These are phyloP conservation scores for Testicularia cyperi DNA, from an alignment of 1,284 basidiomycete genomes.

Conservation along the genomic window DNA sequence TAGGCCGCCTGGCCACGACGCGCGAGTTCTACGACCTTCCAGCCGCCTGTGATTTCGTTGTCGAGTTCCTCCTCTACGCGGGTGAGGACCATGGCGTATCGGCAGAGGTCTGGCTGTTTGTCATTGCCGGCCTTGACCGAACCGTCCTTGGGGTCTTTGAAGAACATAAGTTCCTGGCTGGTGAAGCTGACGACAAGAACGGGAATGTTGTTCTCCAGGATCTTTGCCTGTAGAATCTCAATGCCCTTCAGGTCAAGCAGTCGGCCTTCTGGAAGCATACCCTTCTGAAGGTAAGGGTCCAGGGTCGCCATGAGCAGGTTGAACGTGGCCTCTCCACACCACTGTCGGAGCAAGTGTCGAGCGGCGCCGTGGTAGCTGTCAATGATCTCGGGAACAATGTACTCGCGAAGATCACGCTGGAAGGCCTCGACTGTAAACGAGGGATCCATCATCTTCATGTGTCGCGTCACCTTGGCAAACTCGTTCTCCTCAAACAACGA, in stretches of 20 bases:
- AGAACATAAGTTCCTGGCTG: slow-evolving; percentile 89
- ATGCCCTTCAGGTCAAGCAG: slow-evolving; percentile 52
- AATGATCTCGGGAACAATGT: slow-evolving; percentile 95
- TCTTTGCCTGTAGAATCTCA: slow-evolving; percentile 55
- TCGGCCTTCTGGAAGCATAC: slow-evolving; percentile 65
- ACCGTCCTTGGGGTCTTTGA: slow-evolving; percentile 82
- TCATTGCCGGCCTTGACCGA: slow-evolving; percentile 85
- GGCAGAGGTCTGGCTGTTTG: slow-evolving; percentile 85
- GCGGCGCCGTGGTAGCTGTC: slow-evolving; percentile 92
- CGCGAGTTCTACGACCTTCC: slow-evolving; percentile 78
- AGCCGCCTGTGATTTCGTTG: slow-evolving; percentile 89
- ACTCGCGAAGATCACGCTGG: slow-evolving; percentile 87
- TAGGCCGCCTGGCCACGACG: slow-evolving; percentile 41
- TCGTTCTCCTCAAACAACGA: slow-evolving; percentile 96
- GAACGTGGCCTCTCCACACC: slow-evolving; percentile 90
- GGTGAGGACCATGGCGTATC: slow-evolving; percentile 88
- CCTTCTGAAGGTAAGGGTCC: slow-evolving; percentile 87
- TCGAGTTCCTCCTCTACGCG: slow-evolving; percentile 67
- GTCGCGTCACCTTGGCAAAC: slow-evolving; percentile 84
- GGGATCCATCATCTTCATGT: slow-evolving; percentile 85
- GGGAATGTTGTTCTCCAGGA: slow-evolving; percentile 77
- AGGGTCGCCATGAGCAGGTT: slow-evolving; percentile 97
- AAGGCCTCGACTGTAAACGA: slow-evolving; percentile 82
- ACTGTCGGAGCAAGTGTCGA: slow-evolving; percentile 77
- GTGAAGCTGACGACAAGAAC: slow-evolving; percentile 91